These are phyloP conservation scores for Penicillium sp. DNA, from an alignment of 2,329 filamentous ascomycete genomes.

Conservation along the genomic window DNA sequence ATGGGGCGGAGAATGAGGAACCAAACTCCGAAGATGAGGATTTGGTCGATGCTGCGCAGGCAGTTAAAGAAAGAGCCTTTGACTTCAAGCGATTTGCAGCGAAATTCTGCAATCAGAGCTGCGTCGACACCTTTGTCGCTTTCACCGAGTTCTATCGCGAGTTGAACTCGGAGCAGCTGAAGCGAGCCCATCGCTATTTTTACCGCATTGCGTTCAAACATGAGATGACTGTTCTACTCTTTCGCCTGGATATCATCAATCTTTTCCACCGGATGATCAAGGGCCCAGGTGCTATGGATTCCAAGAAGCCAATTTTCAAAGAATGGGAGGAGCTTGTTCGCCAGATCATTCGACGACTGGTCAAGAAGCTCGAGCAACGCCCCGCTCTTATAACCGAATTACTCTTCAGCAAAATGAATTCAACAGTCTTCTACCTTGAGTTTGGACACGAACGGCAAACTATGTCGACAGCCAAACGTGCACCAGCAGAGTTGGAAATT, in stretches of 20 bases:
- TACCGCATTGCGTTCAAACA: conserved; percentile 94
- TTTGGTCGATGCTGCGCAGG: conserved; percentile 64
- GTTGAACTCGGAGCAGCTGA: conserved; percentile 73
- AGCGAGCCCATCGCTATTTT: conserved; percentile 89
- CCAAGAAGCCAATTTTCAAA: conserved; percentile 63
- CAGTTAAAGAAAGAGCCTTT: conserved; percentile 82
- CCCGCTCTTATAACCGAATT: conserved; percentile 86
- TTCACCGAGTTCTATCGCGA: conserved; percentile 80
- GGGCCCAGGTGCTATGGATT: conserved; percentile 73
- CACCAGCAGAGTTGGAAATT: conserved; percentile 80
- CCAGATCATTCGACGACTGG: conserved; percentile 76
- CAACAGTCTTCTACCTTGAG: conserved; percentile 81
- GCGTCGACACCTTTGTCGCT: conserved; percentile 81
- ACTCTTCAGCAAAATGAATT: conserved; percentile 87
- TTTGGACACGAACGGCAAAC: conserved; percentile 84
- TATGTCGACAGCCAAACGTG: conserved; percentile 60
- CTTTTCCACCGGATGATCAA: conserved; percentile 90
- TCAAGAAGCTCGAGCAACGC: conserved; percentile 79
- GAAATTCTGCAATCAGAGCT: conserved; percentile 78
- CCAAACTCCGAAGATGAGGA: conserved; percentile 70
- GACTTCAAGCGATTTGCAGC: conserved; percentile 81
- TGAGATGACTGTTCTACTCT: conserved; percentile 83
- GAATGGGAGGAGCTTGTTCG: conserved; percentile 90
- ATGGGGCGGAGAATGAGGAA: conserved; percentile 55
- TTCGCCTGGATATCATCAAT: conserved; percentile 83